Conservation (phyloP, 1,139 yeast species). For the Suhomyces taliae region DNA sequence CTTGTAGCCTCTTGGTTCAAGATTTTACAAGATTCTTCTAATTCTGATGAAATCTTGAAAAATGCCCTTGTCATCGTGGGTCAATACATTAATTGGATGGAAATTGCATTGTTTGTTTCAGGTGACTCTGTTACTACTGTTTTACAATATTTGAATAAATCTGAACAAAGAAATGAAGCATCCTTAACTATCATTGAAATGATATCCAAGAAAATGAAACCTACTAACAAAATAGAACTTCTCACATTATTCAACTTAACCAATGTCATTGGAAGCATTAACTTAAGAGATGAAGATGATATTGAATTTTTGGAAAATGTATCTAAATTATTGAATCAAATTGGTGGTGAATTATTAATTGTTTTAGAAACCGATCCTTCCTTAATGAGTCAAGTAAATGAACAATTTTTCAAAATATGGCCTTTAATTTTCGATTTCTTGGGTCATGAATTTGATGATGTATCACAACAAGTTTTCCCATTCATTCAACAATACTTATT, state of each 20-base stretch:
- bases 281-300: slow-evolving; percentile 42
- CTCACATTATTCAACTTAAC: slow-evolving; percentile 69
- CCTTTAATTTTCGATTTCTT: slow-evolving; percentile 74
- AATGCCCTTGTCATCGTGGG: slow-evolving; percentile 73
- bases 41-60: slow-evolving; percentile 50
- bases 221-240: slow-evolving; percentile 79
- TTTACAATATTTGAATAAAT: slow-evolving; percentile 57
- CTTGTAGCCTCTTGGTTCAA: slow-evolving; percentile 70
- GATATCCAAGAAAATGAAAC: slow-evolving; percentile 87
- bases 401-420: slow-evolving; percentile 48
- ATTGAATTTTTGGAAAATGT: slow-evolving; percentile 75
- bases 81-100: slow-evolving; percentile 93
- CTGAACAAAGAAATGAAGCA: slow-evolving; percentile 53
- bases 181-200: slow-evolving; percentile 79
- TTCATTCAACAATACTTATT: slow-evolving; percentile 74
- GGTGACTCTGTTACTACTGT: slow-evolving; percentile 63
- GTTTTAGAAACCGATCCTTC: slow-evolving; percentile 53
- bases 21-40: slow-evolving; percentile 41
- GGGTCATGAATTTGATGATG: slow-evolving; percentile 84
- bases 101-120: slow-evolving; percentile 73
- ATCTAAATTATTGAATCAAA: slow-evolving; percentile 71
- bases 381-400: slow-evolving; percentile 42
- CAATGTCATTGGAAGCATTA: slow-evolving; percentile 44
- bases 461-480: slow-evolving; percentile 78
- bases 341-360: slow-evolving; percentile 72